Percentiles rank a stretch among this genome's conserved stretches.
phyloP scores from a whole-genome alignment of 352 stramenopile genomes.

The Globisporangium paddicum region DNA sequence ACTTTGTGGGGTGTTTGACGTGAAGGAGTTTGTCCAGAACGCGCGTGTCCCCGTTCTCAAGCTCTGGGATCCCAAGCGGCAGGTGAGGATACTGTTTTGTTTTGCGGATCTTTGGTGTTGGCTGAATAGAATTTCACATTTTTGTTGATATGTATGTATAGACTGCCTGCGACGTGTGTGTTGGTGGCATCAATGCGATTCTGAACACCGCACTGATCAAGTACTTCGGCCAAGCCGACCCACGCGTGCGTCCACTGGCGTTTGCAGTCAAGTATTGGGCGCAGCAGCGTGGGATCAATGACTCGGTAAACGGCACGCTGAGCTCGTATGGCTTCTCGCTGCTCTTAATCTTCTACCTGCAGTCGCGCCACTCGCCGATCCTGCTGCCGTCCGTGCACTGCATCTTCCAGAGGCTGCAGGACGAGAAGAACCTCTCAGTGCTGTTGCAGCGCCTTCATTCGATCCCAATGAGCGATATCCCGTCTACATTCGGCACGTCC shows the following conservation, averaged over 20 bases:
- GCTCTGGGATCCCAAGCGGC: slow-evolving; percentile 57
- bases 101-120: neutral
- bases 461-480: slow-evolving; percentile 39
- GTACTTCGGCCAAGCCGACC: slow-evolving; percentile 63
- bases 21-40: slow-evolving; percentile 66
- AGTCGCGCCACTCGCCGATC: slow-evolving; percentile 56
- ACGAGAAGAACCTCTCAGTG: slow-evolving; percentile 90
- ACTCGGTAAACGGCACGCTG: slow-evolving; percentile 94
- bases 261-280: slow-evolving; percentile 98
- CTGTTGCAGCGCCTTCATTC: slow-evolving; percentile 67
- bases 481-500: slow-evolving; percentile 53
- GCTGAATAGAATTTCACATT: neutral
- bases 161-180: slow-evolving; percentile 67
- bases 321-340: slow-evolving; percentile 98
- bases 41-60: slow-evolving; percentile 78
- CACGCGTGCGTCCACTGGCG: slow-evolving; percentile 86
- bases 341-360: slow-evolving; percentile 96
- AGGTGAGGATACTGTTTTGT: slow-evolving; percentile 20
- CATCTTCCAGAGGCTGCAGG: slow-evolving; percentile 57
- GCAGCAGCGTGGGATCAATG: slow-evolving; percentile 96
- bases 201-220: slow-evolving; percentile 82
- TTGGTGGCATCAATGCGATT: slow-evolving; percentile 63
- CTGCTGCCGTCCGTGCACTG: slow-evolving; percentile 42
- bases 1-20: slow-evolving; percentile 40
- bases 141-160: slow-evolving; percentile 9